Conservation (phyloP, 177 flowering plant species). For the Tripterygium wilfordii region DNA sequence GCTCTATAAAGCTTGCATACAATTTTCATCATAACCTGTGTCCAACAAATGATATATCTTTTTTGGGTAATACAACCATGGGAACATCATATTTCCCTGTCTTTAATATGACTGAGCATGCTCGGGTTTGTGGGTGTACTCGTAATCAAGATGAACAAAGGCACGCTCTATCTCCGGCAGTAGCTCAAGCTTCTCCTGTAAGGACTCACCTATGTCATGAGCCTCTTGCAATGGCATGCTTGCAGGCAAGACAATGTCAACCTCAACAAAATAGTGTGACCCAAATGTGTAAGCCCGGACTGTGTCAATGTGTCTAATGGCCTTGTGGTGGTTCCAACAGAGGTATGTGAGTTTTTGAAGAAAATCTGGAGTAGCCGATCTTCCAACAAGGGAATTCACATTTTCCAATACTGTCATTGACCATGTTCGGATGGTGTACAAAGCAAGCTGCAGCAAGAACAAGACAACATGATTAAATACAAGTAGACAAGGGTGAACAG, state of each 20-base stretch:
- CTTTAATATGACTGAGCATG: slow-evolving; percentile 50
- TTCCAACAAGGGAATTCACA: slow-evolving; percentile 71
- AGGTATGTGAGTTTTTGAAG: slow-evolving; percentile 83
- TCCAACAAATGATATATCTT: too few species aligned
- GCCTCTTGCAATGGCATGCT: slow-evolving; percentile 76
- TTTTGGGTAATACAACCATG: too few species aligned
- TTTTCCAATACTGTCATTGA: slow-evolving; percentile 75
- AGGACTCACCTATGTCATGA: slow-evolving; percentile 77
- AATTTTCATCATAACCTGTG: too few species aligned
- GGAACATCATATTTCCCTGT: not conserved
- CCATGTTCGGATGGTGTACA: slow-evolving; percentile 92
- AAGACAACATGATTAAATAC: not conserved
- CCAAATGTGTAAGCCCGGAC: slow-evolving; percentile 94
- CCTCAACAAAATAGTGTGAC: slow-evolving; percentile 94
- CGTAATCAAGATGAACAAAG: slow-evolving; percentile 85
- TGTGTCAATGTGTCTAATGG: slow-evolving; percentile 79
- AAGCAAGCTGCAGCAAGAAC: slow-evolving; percentile 61
- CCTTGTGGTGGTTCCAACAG: slow-evolving; percentile 91
- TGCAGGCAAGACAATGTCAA: slow-evolving; percentile 76
- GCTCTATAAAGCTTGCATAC: too few species aligned
- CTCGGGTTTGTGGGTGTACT: slow-evolving; percentile 79
- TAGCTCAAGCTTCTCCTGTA: slow-evolving; percentile 81
- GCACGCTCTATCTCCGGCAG: slow-evolving; percentile 85
- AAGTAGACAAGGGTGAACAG: too few species aligned
- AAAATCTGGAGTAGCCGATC: slow-evolving; percentile 74